A percentile compares a stretch with the other conserved stretches of the same genome.
Evolutionary conservation across 2,329 filamentous ascomycete species (phyloP).

Genomic region (Talaromyces sp.): DNA sequence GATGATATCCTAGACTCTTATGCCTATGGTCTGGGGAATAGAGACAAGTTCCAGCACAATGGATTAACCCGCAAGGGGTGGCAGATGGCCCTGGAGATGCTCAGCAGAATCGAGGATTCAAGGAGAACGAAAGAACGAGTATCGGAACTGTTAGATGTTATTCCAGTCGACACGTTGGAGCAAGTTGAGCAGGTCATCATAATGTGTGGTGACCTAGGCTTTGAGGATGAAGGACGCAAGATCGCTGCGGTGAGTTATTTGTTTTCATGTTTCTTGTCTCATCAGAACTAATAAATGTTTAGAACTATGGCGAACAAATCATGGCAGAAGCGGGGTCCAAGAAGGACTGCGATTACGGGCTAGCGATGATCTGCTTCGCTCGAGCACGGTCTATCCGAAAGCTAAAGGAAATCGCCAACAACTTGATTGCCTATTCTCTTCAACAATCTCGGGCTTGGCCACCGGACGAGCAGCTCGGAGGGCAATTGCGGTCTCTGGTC

Average conservation of each 20-base stretch:
- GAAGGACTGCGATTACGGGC: conserved; percentile 64
- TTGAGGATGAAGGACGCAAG: conserved; percentile 72
- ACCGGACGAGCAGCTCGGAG: conserved; percentile 65
- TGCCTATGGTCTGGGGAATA: conserved; percentile 57
- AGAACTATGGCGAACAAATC: conserved; percentile 81
- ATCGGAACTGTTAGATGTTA: conserved; percentile 64
- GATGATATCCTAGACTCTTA: conserved; percentile 76
- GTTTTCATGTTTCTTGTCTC: not conserved
- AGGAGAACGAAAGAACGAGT: conserved; percentile 70
- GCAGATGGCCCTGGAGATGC: conserved; percentile 80
- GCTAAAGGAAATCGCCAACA: conserved; percentile 78
- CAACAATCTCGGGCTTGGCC: conserved; percentile 81
- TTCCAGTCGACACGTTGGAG: conserved; percentile 65
- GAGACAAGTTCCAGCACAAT: conserved; percentile 28
- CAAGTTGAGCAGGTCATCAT: conserved; percentile 79
- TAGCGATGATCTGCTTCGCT: conserved; percentile 86
- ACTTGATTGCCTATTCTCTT: conserved; percentile 81
- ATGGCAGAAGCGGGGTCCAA: conserved; percentile 53
- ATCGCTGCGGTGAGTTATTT: conserved; percentile 68
- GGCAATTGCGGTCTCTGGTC: conserved; percentile 65
- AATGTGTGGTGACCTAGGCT: conserved; percentile 71
- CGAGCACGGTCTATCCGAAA: conserved; percentile 73
- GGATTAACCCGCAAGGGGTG: conserved; percentile 63
- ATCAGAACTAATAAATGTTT: conserved; percentile 16
- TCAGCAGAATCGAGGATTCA: conserved; percentile 74